phyloP scores from a whole-genome alignment of 495 filamentous ascomycete species.

The Penicillium bialowiezense region DNA sequence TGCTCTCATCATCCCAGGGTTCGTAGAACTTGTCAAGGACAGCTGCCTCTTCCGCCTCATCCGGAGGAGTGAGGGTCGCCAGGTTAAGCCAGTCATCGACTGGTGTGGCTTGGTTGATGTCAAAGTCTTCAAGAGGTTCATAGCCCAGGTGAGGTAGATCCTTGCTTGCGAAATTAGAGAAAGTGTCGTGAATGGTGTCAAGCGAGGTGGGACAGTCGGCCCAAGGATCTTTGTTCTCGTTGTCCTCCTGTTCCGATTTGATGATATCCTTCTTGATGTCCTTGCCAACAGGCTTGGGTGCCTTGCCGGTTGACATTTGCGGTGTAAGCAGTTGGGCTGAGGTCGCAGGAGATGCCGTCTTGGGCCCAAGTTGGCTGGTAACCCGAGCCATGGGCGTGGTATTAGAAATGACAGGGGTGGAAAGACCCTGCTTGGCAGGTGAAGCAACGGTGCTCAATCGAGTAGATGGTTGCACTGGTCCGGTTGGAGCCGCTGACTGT shows the following conservation, averaged over 20 bases:
- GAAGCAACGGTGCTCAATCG: conserved; percentile 27
- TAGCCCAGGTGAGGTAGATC: conserved; percentile 24
- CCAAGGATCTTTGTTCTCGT: conserved; percentile 36
- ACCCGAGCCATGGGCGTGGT: conserved; percentile 44
- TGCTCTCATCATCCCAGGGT: conserved; percentile 20
- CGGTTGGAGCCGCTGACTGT: conserved; percentile 16
- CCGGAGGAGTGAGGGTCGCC: conserved; percentile 34
- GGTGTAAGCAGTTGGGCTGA: conserved; percentile 45
- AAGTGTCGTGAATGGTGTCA: conserved; percentile 41
- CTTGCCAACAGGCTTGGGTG: conserved; percentile 27
- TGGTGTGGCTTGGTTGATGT: conserved; percentile 43
- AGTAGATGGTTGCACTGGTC: conserved; percentile 6
- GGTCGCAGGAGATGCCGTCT: conserved; percentile 37
- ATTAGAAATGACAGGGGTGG: conserved; percentile 34
- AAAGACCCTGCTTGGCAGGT: conserved; percentile 33
- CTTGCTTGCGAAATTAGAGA: conserved; percentile 31
- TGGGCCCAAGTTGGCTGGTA: conserved; percentile 36
- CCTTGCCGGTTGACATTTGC: conserved; percentile 25
- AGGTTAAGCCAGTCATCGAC: conserved; percentile 37
- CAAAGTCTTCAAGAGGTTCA: conserved; percentile 40
- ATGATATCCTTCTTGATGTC: conserved; percentile 29
- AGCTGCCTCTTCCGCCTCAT: conserved; percentile 11
- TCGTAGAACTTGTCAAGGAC: conserved; percentile 12
- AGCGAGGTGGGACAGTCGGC: conserved; percentile 40
- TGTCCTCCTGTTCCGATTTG: conserved; percentile 17